Evolutionary conservation across 257 asterid species (phyloP), one percentile per base, ranked within the genome.

Genomic region (Prunella vulgaris): DNA sequence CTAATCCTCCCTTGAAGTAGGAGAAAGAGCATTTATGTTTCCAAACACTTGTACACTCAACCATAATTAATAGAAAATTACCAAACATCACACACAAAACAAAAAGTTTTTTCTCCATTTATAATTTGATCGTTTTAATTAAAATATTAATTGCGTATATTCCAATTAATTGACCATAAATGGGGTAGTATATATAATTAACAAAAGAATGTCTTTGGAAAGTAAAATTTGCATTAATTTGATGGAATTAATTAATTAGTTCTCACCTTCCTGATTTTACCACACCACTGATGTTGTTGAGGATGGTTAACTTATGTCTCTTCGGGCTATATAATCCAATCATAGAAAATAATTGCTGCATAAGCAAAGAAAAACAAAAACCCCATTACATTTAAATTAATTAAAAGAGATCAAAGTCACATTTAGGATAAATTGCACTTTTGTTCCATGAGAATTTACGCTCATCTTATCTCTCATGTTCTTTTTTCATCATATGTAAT

Each of bases 181-280:
- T 35, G 42, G 4, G 12, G n/a, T n/a, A n/a, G n/a, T n/a, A n/a
- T n/a, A n/a, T n/a, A n/a, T n/a, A n/a, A n/a, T n/a, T n/a, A n/a
- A n/a, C n/a, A n/a, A n/a, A n/a, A n/a, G n/a, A n/a, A n/a, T n/a
- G n/a, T n/a, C n/a, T n/a, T n/a, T n/a, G n/a, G n/a, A 40, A 8
- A 42, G 40, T 38, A 25, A 42, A 46, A 27, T n/a, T 44, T 25
- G 10, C 49, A n/a, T 42, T n/a, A n/a, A n/a, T n/a, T 12, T 38
- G 14, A 38, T n/a, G 12, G 9, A 57, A 25, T 30, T 17, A 38
- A 38, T 22, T 63, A 57, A 25, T 30, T 17, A 38, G 49, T 22
- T 63, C 40, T 68, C 79, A 89, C 97, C 97, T 89, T 74, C 95
- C 93, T 46, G 97, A 96, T 72, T 80, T 86, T 14, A 92, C 78